These are phyloP conservation scores for Cystofilobasidium capitatum DNA, from an alignment of 768 basidiomycete genomes.

Conservation along the genomic window DNA sequence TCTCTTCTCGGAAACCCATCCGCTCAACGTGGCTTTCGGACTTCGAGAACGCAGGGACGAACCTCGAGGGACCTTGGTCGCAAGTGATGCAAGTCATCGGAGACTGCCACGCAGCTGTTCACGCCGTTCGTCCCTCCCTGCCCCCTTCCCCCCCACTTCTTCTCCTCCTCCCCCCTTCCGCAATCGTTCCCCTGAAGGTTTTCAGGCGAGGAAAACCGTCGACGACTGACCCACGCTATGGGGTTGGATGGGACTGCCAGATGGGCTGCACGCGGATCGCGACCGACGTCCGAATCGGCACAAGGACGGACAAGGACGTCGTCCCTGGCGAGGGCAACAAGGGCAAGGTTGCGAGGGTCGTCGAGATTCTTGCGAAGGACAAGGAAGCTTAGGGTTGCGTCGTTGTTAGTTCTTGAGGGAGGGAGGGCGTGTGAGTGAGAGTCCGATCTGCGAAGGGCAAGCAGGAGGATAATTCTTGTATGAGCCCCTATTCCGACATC, in stretches of 20 bases:
- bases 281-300: constrained; percentile 92
- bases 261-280: constrained; percentile 64
- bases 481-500: no score
- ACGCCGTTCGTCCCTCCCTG: constrained; percentile 26
- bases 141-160: constrained; percentile 16
- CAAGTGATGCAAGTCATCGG: constrained; percentile 77
- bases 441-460: no score
- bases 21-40: background rate
- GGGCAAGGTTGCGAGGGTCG: constrained; percentile 67
- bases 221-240: background rate
- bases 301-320: constrained; percentile 62
- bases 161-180: background rate
- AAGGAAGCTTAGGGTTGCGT: no score
- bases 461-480: no score
- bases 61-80: constrained; percentile 68
- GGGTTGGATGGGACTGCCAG: background rate
- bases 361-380: constrained; percentile 53
- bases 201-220: constrained; percentile 66
- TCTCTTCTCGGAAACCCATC: background rate
- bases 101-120: constrained; percentile 58
- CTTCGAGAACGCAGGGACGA: constrained; percentile 6
- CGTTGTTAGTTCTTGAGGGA: no score
- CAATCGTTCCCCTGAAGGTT: background rate
- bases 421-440: no score
- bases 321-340: constrained; percentile 57